These are phyloP conservation scores for Bruguiera gymnorhiza DNA, from an alignment of 345 rosid genomes.

Conservation along the genomic window DNA sequence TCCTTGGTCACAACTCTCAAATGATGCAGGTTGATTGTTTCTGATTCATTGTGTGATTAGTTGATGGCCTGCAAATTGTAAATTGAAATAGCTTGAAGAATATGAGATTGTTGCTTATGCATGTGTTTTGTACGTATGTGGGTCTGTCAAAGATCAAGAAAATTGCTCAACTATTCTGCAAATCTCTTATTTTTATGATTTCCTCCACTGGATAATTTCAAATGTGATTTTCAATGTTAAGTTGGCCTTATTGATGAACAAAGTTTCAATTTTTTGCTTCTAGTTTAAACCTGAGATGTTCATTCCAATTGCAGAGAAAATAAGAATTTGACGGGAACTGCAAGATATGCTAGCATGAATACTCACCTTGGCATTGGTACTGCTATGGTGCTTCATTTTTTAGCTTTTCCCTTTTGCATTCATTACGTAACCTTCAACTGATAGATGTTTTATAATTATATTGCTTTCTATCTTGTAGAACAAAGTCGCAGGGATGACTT, in stretches of 20 bases:
- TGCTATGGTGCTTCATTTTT: conserved; percentile 9
- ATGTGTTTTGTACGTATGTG: no score
- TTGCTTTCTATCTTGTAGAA: conserved; percentile 34
- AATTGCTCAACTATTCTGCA: not conserved
- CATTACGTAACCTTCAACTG: not conserved
- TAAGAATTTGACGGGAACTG: conserved; percentile 89
- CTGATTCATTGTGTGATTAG: not conserved
- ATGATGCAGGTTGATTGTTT: not conserved
- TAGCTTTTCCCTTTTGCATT: not conserved
- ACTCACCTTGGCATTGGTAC: conserved; percentile 94
- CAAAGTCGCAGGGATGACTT: conserved; percentile 98
- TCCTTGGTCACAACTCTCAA: not conserved
- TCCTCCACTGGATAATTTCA: not conserved
- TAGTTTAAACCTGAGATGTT: conserved; percentile 9
- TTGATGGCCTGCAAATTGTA: not conserved
- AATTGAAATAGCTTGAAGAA: no score
- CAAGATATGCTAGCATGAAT: conserved; percentile 95
- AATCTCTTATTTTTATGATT: not conserved
- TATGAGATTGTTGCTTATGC: no score
- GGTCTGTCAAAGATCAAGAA: no score
- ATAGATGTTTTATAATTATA: not conserved
- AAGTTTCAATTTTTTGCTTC: not conserved
- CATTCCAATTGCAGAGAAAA: conserved; percentile 61
- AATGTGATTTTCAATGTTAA: not conserved
- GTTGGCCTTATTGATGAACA: not conserved